Conservation (phyloP, 257 asterid species). For the Ajuga chamaepitys region DNA sequence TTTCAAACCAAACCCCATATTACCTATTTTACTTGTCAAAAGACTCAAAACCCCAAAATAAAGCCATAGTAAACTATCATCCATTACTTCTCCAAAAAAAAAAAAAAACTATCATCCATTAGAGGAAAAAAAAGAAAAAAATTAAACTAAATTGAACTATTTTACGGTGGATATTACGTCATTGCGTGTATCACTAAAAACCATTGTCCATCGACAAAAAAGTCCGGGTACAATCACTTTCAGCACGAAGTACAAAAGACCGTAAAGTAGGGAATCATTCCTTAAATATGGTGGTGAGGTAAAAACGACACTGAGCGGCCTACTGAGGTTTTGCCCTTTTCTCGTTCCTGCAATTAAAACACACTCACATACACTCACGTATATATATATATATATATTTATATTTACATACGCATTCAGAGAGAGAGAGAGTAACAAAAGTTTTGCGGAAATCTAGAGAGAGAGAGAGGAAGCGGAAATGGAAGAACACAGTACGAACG, state of each 20-base stretch:
- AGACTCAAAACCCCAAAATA: too few relatives aligned
- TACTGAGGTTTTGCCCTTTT: slow-evolving; percentile 12
- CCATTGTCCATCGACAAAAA: neutral
- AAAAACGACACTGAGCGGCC: slow-evolving; percentile 21
- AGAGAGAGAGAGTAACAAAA: neutral
- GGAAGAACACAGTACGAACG: slow-evolving; percentile 23
- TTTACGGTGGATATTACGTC: too few relatives aligned
- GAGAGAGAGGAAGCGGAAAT: slow-evolving; percentile 24
- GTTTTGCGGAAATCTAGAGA: slow-evolving; percentile 24
- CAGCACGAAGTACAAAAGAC: neutral
- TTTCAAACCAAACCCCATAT: too few relatives aligned
- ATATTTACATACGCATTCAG: neutral
- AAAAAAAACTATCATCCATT: too few relatives aligned
- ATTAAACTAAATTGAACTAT: too few relatives aligned
- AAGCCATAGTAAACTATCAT: too few relatives aligned
- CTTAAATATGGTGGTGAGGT: slow-evolving; percentile 24
- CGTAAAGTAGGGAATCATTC: slow-evolving; percentile 14
- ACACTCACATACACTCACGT: neutral
- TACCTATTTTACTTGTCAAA: too few relatives aligned
- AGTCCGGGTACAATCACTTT: slow-evolving; percentile 12
- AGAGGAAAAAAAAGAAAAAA: too few relatives aligned
- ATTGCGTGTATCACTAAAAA: too few relatives aligned
- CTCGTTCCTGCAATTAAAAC: slow-evolving; percentile 15
- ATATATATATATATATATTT: neutral
- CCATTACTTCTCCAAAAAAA: too few relatives aligned